These are phyloP conservation scores for Irpex sp. DNA, from an alignment of 1,284 basidiomycete species.

Conservation along the genomic window DNA sequence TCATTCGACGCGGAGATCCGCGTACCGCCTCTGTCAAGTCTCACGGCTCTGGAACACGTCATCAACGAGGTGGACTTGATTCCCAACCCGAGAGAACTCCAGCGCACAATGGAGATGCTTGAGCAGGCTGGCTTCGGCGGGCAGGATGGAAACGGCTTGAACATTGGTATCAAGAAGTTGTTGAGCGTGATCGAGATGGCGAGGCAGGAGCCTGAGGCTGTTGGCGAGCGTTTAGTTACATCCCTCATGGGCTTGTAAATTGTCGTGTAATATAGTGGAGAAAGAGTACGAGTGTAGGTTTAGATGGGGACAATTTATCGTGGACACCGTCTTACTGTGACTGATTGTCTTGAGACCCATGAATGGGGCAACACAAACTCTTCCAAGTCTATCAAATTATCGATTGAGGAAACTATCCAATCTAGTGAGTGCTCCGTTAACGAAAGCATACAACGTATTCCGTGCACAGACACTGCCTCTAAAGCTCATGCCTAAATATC, in stretches of 20 bases:
- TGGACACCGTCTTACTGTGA: too few species aligned
- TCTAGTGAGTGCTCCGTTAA: not conserved
- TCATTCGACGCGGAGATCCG: conserved; percentile 87
- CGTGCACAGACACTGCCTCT: not conserved
- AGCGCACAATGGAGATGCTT: conserved; percentile 62
- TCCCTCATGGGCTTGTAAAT: conserved; percentile 55
- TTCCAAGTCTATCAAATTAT: too few species aligned
- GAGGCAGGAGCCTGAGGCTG: conserved; percentile 83
- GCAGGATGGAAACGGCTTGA: conserved; percentile 36
- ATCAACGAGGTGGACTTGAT: conserved; percentile 86
- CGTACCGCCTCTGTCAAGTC: conserved; percentile 76
- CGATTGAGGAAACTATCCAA: not conserved
- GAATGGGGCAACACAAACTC: too few species aligned
- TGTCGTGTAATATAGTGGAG: not conserved
- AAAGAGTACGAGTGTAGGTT: not conserved
- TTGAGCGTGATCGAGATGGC: conserved; percentile 95
- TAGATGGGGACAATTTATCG: not conserved
- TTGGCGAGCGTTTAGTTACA: conserved; percentile 66
- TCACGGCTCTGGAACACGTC: conserved; percentile 72
- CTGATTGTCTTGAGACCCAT: too few species aligned
- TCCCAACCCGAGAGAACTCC: conserved; percentile 49
- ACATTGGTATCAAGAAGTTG: conserved; percentile 93
- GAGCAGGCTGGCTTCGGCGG: conserved; percentile 69
- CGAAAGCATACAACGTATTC: not conserved
- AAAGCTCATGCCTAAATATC: not conserved